Base-by-base conservation (phyloP, 2,329 filamentous ascomycete species). In the Nothophaeocryptopus gaeumannii region DNA sequence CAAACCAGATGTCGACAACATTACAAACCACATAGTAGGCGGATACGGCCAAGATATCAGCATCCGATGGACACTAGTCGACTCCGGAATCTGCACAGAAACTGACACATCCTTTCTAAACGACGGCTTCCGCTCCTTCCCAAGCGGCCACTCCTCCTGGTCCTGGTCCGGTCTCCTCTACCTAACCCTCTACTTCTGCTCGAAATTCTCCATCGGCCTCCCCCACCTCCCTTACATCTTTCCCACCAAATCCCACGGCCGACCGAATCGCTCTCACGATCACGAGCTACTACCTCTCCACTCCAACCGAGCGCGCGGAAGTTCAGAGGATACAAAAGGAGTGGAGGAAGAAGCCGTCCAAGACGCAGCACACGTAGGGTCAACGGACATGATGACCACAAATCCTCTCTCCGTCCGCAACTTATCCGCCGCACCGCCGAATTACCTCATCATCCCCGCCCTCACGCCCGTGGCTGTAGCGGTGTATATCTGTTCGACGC, bases 81-180 rank as follows among this genome's bases (percentile, higher is more conserved):
- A 79, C n/a, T 83, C 82, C 47, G 74, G 72, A 14, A 95, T 96
- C 50, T 96, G 92, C 77, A 76, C 71, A 44, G 83, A 86, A 58
- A 76, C 75, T 0, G 79, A 90, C 66, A 68, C 68, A 12, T 65
- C 75, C 39, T 74, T 76, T n/a, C 75, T 89, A 41, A 74, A 89
- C 44, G 89, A 95, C 64, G 90, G 88, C 1, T 96, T 96, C 72
- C 80, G 87, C 39, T 91, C 86, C 61, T 96, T 90, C 60, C 87
- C 87, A 0, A 88, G 84, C 47, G 88, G 88, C 0, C 88, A 92
- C 72, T 74, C 85, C 16, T 89, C 85, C 35, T 79, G 86, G 54
- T 80, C 87, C 4, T 89, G 88, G 60, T 84, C 85, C 9, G 91
- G 91, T 1, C 74, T 96, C 45, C 81, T 90, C 45, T 96, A 96